These are phyloP conservation scores for Penicillium crystallinum DNA, from an alignment of 495 filamentous ascomycete genomes.

Conservation along the genomic window DNA sequence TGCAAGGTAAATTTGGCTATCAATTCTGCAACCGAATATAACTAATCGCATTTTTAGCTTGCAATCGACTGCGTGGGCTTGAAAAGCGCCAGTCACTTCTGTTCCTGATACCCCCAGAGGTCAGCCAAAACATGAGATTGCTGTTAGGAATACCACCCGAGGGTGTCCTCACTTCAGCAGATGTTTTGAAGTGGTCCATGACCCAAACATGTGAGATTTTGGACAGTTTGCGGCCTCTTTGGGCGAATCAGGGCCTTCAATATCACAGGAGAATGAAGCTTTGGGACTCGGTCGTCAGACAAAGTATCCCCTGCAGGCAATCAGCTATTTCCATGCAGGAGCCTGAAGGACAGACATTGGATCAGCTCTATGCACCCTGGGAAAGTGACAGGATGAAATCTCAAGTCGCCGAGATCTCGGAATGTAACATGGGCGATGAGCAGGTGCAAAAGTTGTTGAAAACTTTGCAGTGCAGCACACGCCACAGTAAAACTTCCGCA, in stretches of 20 bases:
- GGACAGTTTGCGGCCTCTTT: slow-evolving; percentile 6
- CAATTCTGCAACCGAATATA: background rate
- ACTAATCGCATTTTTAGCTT: slow-evolving; percentile 34
- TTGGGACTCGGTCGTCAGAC: background rate
- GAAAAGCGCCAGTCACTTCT: slow-evolving; percentile 53
- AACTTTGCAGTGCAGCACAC: background rate
- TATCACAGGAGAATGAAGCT: background rate
- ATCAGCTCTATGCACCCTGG: slow-evolving; percentile 11
- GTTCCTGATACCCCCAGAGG: slow-evolving; percentile 47
- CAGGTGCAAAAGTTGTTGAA: background rate
- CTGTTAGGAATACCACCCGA: background rate
- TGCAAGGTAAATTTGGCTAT: slow-evolving; percentile 53
- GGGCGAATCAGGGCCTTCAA: slow-evolving; percentile 9
- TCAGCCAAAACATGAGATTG: slow-evolving; percentile 18
- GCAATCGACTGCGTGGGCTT: slow-evolving; percentile 56
- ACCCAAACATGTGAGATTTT: slow-evolving; percentile 8
- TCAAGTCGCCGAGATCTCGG: background rate
- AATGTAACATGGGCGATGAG: background rate
- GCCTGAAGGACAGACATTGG: slow-evolving; percentile 8
- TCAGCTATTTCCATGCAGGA: slow-evolving; percentile 7
- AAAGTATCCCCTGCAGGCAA: background rate
- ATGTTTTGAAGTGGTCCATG: slow-evolving; percentile 9
- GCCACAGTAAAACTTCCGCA: slow-evolving; percentile 13
- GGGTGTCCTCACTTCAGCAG: background rate
- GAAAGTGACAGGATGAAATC: background rate